These are phyloP conservation scores for Tubosaeta sp. DNA, from an alignment of 768 basidiomycete genomes.

Conservation along the genomic window DNA sequence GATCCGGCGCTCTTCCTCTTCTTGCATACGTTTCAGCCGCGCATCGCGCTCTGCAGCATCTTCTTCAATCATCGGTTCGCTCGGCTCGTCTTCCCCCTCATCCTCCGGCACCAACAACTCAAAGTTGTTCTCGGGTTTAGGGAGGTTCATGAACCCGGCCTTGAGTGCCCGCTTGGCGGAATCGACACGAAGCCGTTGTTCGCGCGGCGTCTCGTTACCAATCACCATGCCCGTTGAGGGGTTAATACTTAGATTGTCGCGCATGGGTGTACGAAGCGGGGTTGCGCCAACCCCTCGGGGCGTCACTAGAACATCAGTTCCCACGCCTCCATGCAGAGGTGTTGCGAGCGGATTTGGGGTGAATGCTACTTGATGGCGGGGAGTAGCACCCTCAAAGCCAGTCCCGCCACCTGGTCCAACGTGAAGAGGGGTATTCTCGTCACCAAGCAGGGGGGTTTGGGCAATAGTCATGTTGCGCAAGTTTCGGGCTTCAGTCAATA, in stretches of 20 bases:
- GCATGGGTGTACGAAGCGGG: conserved; percentile 90
- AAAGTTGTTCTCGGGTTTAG: conserved; percentile 95
- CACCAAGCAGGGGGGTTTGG: conserved; percentile 93
- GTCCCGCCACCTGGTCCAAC: conserved; percentile 68
- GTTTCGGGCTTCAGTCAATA: conserved; percentile 93
- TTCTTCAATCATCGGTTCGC: conserved; percentile 46
- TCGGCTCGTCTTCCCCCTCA: conserved; percentile 48
- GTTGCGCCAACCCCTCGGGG: conserved; percentile 62
- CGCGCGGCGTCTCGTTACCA: conserved; percentile 70
- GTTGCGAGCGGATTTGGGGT: conserved; percentile 97
- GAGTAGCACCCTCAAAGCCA: conserved; percentile 93
- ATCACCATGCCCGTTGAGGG: conserved; percentile 52
- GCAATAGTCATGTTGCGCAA: conserved; percentile 87
- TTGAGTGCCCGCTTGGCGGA: conserved; percentile 74
- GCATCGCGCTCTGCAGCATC: conserved; percentile 94
- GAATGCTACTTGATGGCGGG: conserved; percentile 83
- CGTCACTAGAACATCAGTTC: conserved; percentile 45
- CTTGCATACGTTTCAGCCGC: conserved; percentile 54
- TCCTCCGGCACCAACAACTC: conserved; percentile 91
- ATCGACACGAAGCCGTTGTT: conserved; percentile 56
- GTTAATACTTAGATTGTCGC: conserved; percentile 91
- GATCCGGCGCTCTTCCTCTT: conserved; percentile 74
- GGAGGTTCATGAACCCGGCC: conserved; percentile 77
- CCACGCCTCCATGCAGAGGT: conserved; percentile 54
- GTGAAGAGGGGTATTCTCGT: conserved; percentile 96